Percentiles rank a stretch among this genome's conserved stretches.
Evolutionary conservation across 176 grass and related monocot species (phyloP).

Genomic region (Carex cristatella): DNA sequence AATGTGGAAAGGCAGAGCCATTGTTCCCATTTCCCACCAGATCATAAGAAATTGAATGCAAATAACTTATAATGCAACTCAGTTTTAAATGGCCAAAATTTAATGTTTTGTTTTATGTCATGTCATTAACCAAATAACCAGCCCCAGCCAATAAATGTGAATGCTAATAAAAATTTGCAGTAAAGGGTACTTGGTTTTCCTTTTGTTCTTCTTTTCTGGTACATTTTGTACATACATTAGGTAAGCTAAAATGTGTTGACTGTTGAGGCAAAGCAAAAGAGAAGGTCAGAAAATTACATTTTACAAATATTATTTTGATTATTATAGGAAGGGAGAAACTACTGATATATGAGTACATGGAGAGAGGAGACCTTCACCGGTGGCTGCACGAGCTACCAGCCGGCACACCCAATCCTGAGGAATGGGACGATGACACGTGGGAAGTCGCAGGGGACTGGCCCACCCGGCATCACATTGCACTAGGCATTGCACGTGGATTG

Average conservation of each 20-base stretch:
- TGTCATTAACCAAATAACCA: background rate
- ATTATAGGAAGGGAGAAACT: constrained; percentile 56
- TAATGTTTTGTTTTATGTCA: background rate
- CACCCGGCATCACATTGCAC: constrained; percentile 51
- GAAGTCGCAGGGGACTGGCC: constrained; percentile 49
- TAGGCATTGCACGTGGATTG: constrained; percentile 62
- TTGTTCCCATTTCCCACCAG: background rate
- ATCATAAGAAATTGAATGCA: background rate
- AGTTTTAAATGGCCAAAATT: background rate
- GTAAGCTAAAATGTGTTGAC: background rate
- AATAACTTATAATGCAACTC: background rate
- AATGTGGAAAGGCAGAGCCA: background rate
- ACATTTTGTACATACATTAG: background rate
- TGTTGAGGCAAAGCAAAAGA: background rate
- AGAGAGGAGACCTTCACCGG: constrained; percentile 70
- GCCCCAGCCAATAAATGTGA: background rate
- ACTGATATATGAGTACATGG: constrained; percentile 71
- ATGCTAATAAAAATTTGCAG: background rate
- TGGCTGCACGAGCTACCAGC: constrained; percentile 82
- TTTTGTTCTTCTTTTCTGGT: background rate
- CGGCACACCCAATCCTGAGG: constrained; percentile 44
- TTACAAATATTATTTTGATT: background rate
- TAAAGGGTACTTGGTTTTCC: background rate
- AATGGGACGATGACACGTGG: constrained; percentile 37
- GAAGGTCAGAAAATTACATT: background rate